phyloP scores from a whole-genome alignment of 106 monocot genomes.

The Allium sativum region DNA sequence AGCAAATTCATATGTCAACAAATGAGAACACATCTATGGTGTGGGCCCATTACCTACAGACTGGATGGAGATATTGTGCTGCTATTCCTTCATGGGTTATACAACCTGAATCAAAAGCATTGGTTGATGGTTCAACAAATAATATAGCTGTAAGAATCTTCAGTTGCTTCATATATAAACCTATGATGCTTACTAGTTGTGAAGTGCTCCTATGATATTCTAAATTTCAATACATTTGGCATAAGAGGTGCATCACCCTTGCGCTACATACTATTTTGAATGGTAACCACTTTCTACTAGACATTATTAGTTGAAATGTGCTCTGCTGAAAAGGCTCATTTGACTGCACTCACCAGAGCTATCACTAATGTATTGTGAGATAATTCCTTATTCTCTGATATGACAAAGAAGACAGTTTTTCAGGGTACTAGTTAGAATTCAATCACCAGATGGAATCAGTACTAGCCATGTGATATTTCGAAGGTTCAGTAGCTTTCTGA shows the following conservation, averaged over 20 bases:
- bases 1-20: background rate
- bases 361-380: too few species aligned
- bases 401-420: constrained; percentile 70
- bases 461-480: constrained; percentile 46
- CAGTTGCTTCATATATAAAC: background rate
- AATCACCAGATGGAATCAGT: constrained; percentile 86
- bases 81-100: constrained; percentile 52
- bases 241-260: too few species aligned
- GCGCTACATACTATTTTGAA: too few species aligned
- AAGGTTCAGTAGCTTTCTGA: constrained; percentile 91
- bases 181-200: too few species aligned
- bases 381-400: background rate
- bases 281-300: too few species aligned
- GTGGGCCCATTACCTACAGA: constrained; percentile 57
- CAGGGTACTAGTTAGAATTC: constrained; percentile 88
- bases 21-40: constrained; percentile 42
- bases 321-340: too few species aligned
- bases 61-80: constrained; percentile 66
- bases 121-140: constrained; percentile 32
- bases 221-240: too few species aligned
- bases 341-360: too few species aligned
- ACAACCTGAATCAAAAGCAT: constrained; percentile 31
- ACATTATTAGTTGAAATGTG: too few species aligned
- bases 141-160: constrained; percentile 37
- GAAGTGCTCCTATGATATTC: too few species aligned